Base-by-base conservation (phyloP, 2,329 filamentous ascomycete species). In the Scedosporium aurantiacum region DNA sequence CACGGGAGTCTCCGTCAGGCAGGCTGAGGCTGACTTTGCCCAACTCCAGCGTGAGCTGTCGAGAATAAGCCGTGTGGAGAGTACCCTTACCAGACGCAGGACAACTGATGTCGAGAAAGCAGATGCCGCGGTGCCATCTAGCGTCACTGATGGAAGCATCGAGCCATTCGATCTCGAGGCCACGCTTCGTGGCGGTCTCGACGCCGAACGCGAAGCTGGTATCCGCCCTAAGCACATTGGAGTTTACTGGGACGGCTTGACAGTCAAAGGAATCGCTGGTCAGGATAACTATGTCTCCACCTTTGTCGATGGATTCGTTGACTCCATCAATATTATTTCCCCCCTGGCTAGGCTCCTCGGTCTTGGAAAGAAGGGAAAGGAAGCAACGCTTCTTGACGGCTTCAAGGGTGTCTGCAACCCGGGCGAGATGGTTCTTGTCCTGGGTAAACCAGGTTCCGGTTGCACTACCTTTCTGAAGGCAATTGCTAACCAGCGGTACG, bases 351-450 rank as follows among this genome's bases (percentile, higher is more conserved):
- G 76, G 18, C 67, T 91, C 8, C 74, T 92, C 1, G 87, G 89
- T 0, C 68, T 85, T 16, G 84, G 85, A 0, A 83, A 82, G 62
- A 89, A 89, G 70, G 86, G 86, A 2, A 78, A 77, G 37, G 88
- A 95, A 70, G 82, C 86, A 47, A 86, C 90, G 5, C 86, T 96
- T 55, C 74, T 96, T 25, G 80, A 90, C 64, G 78, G 82, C 65
- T 94, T 92, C 75, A 79, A 78, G 59, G 88, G 87, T 37, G 79
- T 89, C 1, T 83, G 85, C 62, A 85, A 87, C 65, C 89, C 90
- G 0, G 92, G 91, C 1, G 91, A 96, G 77, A 96, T 96, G 91
- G 82, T 93, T 0, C 78, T 95, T 1, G 90, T 95, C 0, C 78
- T 95, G 5, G 90, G 90, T 23, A 82, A 86, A 64, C 90, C 90